Percentiles rank a stretch among this genome's conserved stretches.
Conservation (phyloP, 2,329 filamentous ascomycete species). For the Rutstroemia sp. region DNA sequence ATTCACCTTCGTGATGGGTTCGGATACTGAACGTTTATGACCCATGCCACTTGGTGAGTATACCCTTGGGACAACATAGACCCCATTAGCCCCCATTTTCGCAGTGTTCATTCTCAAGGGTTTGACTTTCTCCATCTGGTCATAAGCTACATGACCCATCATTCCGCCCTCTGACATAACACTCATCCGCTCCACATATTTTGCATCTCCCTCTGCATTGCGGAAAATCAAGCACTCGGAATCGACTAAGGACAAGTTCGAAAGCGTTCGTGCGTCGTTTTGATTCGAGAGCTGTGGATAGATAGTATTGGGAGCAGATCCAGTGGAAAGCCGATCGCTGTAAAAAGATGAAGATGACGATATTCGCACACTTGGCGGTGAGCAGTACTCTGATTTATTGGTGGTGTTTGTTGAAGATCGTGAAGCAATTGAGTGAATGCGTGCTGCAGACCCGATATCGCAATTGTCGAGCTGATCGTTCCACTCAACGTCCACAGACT, state of each 20-base stretch:
- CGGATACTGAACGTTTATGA: not conserved
- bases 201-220: not conserved
- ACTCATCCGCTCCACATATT: not conserved
- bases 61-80: not conserved
- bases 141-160: not conserved
- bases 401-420: too few species aligned
- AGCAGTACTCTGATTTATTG: too few species aligned
- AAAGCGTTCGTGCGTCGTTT: not conserved
- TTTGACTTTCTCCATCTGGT: not conserved
- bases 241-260: not conserved
- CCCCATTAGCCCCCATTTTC: not conserved
- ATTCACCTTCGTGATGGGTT: too few species aligned
- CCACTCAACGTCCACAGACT: too few species aligned
- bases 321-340: too few species aligned
- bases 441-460: too few species aligned
- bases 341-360: too few species aligned
- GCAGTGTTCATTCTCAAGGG: not conserved
- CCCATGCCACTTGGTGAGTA: not conserved
- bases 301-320: not conserved
- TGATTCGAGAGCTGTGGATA: not conserved
- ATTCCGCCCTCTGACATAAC: not conserved
- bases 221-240: not conserved
- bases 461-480: too few species aligned
- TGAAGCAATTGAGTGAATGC: too few species aligned
- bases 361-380: too few species aligned